Evolutionary conservation across 1,139 yeast species (phyloP), one percentile per base, ranked within the genome.

Genomic region (Meyerozyma carpophila): DNA sequence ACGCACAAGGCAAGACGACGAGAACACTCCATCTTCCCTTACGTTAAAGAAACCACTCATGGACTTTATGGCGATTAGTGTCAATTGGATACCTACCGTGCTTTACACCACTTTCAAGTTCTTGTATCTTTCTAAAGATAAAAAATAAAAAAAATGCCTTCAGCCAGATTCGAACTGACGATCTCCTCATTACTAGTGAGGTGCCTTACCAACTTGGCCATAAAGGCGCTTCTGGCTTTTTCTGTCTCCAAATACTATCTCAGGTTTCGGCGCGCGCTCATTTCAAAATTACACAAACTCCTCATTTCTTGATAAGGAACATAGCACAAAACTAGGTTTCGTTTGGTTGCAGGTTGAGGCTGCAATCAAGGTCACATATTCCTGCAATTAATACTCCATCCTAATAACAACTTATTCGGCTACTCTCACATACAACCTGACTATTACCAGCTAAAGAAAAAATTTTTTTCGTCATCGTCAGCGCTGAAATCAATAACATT

Each of bases 161-260:
- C 82, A 79, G 79, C 81, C 85, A 81, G 86, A 81, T 71, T 82
- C 83, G 88, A 82, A 82, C 88, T 82, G 86, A 79, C 82, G 89
- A 82, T 82, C 89, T 82, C 85, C 81, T 81, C 88, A 82, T 82
- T 82, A 82, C 88, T 82, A 82, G 89, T 82, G 88, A 81, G 81
- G 85, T 84, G 89, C 89, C 88, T 82, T 83, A 82, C 88, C 89
- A 82, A 81, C 88, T 82, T 82, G 88, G 88, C 72, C 72, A 45
- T 34, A 34, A 34, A 34, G 37, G 37, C 37, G 37, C 25, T 34
- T 34, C 26, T 21, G 3, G 16, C 13, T 10, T 10, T 10, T 21
- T 10, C 18, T 25, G 6, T 9, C 31, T 8, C 31, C 39, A 26
- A 9, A 21, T 14, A 16, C 21, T 14, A 20, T 34, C 11, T 34